phyloP scores from a whole-genome alignment of 2,329 filamentous ascomycete species.

The Trichoderma polysporum region DNA sequence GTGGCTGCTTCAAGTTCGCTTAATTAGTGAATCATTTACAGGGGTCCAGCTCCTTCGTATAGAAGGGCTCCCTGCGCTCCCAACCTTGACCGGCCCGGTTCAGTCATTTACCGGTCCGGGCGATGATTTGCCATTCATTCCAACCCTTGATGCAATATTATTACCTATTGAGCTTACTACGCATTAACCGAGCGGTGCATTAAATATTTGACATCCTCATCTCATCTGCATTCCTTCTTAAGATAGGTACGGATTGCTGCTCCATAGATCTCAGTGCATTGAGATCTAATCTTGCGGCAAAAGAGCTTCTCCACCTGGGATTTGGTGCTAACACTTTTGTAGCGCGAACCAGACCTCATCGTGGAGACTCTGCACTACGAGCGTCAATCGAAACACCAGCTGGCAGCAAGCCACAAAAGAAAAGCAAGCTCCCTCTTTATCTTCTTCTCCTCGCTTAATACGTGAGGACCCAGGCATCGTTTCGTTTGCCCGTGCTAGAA shows the following conservation, averaged over 20 bases:
- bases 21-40: background rate
- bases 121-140: background rate
- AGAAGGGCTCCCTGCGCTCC: background rate
- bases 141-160: background rate
- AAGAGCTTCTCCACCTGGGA: background rate
- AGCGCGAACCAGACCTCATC: background rate
- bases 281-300: constrained; percentile 10
- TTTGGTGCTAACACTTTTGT: background rate
- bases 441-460: background rate
- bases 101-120: background rate
- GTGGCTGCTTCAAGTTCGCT: background rate
- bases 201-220: background rate
- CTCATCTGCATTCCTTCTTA: background rate
- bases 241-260: background rate
- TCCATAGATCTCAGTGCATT: constrained; percentile 10
- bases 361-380: background rate
- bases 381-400: constrained; percentile 14
- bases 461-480: background rate
- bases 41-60: background rate
- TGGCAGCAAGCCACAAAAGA: background rate
- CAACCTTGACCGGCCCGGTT: background rate
- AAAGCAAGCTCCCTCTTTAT: background rate
- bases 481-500: constrained; percentile 13
- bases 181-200: background rate
- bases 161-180: background rate